Percentiles rank a stretch among this genome's conserved stretches.
Evolutionary conservation across 139 green algal genomes (phyloP).

Genomic region (Eudorina sp.): DNA sequence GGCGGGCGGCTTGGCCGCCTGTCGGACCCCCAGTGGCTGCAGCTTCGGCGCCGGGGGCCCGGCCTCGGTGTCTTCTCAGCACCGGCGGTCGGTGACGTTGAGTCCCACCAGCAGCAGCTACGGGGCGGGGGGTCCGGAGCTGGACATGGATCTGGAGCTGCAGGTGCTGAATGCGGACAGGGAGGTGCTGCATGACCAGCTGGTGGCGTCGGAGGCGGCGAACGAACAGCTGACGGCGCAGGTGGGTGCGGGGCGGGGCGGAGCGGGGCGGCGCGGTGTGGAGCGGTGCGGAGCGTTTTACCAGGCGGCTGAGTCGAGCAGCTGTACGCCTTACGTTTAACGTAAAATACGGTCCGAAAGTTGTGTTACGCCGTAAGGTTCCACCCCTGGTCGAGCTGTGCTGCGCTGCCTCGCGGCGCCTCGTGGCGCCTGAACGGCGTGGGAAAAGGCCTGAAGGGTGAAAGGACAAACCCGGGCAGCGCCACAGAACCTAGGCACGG

Average conservation of each 20-base stretch:
- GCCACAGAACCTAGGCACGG: too few species aligned
- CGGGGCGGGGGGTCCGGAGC: not conserved
- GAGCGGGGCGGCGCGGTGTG: not conserved
- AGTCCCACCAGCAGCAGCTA: slow-evolving; percentile 22
- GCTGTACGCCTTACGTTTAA: too few species aligned
- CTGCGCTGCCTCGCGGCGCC: too few species aligned
- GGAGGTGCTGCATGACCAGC: slow-evolving; percentile 49
- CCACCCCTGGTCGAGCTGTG: too few species aligned
- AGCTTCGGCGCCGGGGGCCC: not conserved
- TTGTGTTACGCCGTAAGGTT: too few species aligned
- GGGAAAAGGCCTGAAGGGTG: too few species aligned
- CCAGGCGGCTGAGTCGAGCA: too few species aligned
- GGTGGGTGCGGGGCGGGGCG: not conserved
- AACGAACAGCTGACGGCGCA: slow-evolving; percentile 40
- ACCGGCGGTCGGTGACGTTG: not conserved
- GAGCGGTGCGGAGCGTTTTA: too few species aligned
- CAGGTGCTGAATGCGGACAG: slow-evolving; percentile 42
- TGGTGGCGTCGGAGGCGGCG: slow-evolving; percentile 38
- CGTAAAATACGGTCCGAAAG: too few species aligned
- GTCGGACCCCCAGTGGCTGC: not conserved
- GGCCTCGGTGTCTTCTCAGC: not conserved
- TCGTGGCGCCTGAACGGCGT: too few species aligned
- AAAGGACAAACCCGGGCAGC: too few species aligned
- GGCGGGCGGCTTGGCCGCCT: not conserved
- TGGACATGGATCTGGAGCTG: slow-evolving; percentile 35